phyloP scores from a whole-genome alignment of 305 asterid species.

The Fraxinus floribunda region DNA sequence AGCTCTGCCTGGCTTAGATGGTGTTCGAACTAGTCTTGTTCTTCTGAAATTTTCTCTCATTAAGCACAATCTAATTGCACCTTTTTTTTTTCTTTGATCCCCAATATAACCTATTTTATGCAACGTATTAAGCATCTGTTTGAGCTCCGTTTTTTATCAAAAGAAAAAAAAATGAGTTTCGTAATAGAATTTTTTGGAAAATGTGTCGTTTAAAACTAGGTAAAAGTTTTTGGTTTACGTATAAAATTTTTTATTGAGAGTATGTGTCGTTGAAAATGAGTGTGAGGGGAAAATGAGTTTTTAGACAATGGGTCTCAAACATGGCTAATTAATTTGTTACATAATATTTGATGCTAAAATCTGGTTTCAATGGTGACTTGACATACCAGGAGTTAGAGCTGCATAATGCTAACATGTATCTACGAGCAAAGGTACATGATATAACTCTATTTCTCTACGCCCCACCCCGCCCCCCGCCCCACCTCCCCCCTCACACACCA shows the following conservation, averaged over 20 bases:
- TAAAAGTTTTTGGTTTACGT: too few species aligned
- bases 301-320: too few species aligned
- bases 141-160: too few species aligned
- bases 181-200: too few species aligned
- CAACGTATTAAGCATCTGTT: neutral
- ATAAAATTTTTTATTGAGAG: too few species aligned
- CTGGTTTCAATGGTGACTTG: neutral
- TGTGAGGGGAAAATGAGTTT: too few species aligned
- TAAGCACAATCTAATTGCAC: neutral
- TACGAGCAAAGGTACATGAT: constrained; percentile 63
- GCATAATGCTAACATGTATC: constrained; percentile 84
- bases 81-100: neutral
- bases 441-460: neutral
- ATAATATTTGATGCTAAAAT: neutral
- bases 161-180: too few species aligned
- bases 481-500: too few species aligned
- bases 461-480: neutral
- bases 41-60: neutral
- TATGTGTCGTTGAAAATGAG: too few species aligned
- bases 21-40: too few species aligned
- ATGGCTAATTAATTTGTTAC: neutral
- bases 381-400: constrained; percentile 70
- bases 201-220: too few species aligned
- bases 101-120: neutral
- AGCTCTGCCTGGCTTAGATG: too few species aligned